Conservation (phyloP, 306 rosid genomes). For the Inga oerstediana region DNA sequence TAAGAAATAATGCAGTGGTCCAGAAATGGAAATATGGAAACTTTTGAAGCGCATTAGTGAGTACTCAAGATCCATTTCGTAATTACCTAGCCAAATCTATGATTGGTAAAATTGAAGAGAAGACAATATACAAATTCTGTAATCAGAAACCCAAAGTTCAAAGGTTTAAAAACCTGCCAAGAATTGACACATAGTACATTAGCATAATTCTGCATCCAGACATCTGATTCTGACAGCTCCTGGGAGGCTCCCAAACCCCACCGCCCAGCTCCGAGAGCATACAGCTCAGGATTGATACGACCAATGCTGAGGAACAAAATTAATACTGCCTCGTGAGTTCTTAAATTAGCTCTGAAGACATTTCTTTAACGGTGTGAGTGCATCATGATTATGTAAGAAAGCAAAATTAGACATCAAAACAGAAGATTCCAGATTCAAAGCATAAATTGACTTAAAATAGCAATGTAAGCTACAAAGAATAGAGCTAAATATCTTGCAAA, state of each 20-base stretch:
- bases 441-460: background rate
- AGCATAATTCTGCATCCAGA: constrained; percentile 80
- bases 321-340: constrained; percentile 24
- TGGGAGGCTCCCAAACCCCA: constrained; percentile 49
- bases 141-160: constrained; percentile 25
- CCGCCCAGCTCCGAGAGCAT: constrained; percentile 74
- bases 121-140: background rate
- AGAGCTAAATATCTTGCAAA: background rate
- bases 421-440: constrained; percentile 31
- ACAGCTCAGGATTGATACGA: constrained; percentile 74
- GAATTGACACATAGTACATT: constrained; percentile 81
- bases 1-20: constrained; percentile 1
- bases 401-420: constrained; percentile 24
- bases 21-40: constrained; percentile 15
- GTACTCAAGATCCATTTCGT: constrained; percentile 24
- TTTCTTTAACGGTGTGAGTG: constrained; percentile 9
- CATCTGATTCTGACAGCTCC: constrained; percentile 51
- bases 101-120: constrained; percentile 21
- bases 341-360: constrained; percentile 32
- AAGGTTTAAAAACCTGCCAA: constrained; percentile 74
- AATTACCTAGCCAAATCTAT: constrained; percentile 16
- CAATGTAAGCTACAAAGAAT: background rate
- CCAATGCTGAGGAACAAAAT: constrained; percentile 79
- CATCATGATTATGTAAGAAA: constrained; percentile 20
- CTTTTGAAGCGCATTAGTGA: constrained; percentile 12